Percentiles rank a stretch among this genome's conserved stretches.
Evolutionary conservation across 306 rosid genomes (phyloP).

Genomic region (Dryas drummondii): DNA sequence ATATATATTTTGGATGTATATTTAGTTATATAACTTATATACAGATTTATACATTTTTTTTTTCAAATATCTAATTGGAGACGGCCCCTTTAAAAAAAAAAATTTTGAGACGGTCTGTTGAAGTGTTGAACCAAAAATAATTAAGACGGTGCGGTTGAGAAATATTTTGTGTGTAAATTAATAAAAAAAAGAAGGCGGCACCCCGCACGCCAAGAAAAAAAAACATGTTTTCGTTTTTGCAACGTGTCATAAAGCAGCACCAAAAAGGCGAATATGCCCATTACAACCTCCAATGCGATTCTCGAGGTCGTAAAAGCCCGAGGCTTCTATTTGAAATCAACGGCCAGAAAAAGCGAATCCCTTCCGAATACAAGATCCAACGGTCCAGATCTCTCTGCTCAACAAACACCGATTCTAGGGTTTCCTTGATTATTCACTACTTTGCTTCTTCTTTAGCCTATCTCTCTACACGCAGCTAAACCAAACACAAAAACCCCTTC

Average conservation of each 20-base stretch:
- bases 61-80: too few species aligned
- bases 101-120: too few species aligned
- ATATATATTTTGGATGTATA: too few species aligned
- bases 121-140: too few species aligned
- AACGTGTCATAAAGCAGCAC: constrained; percentile 10
- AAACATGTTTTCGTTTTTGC: neutral
- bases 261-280: constrained; percentile 30
- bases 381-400: constrained; percentile 32
- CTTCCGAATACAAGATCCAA: constrained; percentile 27
- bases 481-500: neutral
- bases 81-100: too few species aligned
- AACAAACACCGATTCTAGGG: constrained; percentile 26
- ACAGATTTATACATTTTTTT: too few species aligned
- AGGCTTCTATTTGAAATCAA: constrained; percentile 31
- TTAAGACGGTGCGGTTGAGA: too few species aligned
- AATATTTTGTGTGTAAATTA: too few species aligned
- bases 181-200: neutral
- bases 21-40: too few species aligned
- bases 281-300: constrained; percentile 26
- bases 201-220: neutral
- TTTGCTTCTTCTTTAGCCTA: neutral
- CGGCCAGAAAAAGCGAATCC: constrained; percentile 25
- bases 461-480: neutral
- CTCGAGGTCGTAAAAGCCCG: constrained; percentile 25
- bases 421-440: constrained; percentile 13